These are phyloP conservation scores for Elongisporangium senticosum DNA, from an alignment of 352 stramenopile species.

Conservation along the genomic window DNA sequence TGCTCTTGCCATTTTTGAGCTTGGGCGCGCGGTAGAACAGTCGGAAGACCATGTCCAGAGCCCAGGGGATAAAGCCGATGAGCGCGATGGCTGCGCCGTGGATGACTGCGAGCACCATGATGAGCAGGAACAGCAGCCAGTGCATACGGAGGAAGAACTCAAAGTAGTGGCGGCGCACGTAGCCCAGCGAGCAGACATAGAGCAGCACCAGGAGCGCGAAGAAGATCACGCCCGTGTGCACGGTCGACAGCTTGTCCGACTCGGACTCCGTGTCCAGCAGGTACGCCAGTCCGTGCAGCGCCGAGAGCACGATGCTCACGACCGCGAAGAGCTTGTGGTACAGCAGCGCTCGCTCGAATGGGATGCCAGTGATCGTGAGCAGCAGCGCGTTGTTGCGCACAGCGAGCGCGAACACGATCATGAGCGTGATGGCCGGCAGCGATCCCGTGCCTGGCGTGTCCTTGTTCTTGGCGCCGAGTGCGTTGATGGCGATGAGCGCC, in stretches of 20 bases:
- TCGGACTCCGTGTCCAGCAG: constrained; percentile 9
- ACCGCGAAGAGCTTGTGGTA: constrained; percentile 42
- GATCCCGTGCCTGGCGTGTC: constrained; percentile 17
- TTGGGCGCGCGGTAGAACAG: constrained; percentile 18
- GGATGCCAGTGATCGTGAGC: constrained; percentile 30
- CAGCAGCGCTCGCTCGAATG: constrained; percentile 43
- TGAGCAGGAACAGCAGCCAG: constrained; percentile 41
- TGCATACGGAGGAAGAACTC: constrained; percentile 43
- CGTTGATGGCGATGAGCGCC: constrained; percentile 8
- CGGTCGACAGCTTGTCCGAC: not conserved
- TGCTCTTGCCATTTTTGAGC: constrained; percentile 10
- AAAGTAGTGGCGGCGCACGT: constrained; percentile 44
- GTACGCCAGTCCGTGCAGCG: constrained; percentile 39
- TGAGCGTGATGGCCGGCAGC: constrained; percentile 20
- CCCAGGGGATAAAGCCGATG: constrained; percentile 27
- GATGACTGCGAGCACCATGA: constrained; percentile 31
- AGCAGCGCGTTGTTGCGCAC: constrained; percentile 51
- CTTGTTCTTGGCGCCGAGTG: constrained; percentile 7
- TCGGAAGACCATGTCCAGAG: constrained; percentile 35
- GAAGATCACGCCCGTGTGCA: constrained; percentile 15
- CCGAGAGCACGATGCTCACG: constrained; percentile 25
- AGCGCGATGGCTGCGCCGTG: constrained; percentile 31
- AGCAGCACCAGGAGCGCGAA: constrained; percentile 30
- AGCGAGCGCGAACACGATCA: constrained; percentile 31
- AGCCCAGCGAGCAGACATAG: constrained; percentile 24